These are phyloP conservation scores for Nannochloropsis gaditana DNA, from an alignment of 108 stramenopile species.

Conservation along the genomic window DNA sequence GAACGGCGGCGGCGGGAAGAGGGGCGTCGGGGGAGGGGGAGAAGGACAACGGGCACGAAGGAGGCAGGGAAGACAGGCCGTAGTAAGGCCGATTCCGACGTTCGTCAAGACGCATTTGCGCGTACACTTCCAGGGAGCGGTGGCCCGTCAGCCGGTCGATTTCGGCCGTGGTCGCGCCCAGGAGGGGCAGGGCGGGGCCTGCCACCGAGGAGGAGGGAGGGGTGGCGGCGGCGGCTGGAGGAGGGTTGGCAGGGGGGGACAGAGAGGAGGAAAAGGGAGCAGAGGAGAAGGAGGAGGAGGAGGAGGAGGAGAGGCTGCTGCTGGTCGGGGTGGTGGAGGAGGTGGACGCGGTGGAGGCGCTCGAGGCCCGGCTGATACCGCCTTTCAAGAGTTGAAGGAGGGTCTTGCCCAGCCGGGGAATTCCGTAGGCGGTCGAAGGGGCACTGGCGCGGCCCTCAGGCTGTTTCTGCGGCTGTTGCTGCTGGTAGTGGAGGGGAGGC, in stretches of 20 bases:
- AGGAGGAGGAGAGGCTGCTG: slow-evolving; percentile 3
- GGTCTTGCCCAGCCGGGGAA: background rate
- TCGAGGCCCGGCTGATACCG: background rate
- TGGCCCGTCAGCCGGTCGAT: slow-evolving; percentile 10
- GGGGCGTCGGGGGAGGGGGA: background rate
- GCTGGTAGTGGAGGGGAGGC: background rate
- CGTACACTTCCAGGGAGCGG: background rate
- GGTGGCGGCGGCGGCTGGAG: background rate
- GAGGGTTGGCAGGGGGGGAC: background rate
- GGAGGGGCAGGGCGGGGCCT: background rate
- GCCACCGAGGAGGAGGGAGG: background rate
- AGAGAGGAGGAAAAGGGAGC: background rate
- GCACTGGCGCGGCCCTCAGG: background rate
- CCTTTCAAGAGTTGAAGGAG: background rate
- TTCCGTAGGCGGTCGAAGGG: background rate
- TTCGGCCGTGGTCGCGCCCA: background rate
- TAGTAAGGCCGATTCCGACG: background rate
- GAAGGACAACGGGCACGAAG: background rate
- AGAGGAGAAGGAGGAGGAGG: background rate
- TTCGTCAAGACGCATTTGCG: background rate
- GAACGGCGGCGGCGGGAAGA: too few species aligned
- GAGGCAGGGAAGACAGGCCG: background rate
- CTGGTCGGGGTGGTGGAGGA: background rate
- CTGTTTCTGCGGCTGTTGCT: background rate
- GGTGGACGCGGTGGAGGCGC: background rate